Percentiles rank a stretch among this genome's conserved stretches.
Conservation (phyloP, 441 rosid species). For the Populus trichocarpa region DNA sequence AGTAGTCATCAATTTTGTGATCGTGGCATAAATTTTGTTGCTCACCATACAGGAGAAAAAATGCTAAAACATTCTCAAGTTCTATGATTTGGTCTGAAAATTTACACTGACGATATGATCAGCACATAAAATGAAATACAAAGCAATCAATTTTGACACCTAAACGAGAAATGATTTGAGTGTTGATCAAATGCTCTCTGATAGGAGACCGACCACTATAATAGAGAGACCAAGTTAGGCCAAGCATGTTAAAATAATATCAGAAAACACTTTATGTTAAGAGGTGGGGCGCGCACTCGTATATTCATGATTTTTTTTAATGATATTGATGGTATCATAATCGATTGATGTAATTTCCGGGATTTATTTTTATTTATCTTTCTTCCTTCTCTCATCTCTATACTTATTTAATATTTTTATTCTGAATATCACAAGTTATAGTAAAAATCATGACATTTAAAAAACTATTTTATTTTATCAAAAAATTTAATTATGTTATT, state of each 20-base stretch:
- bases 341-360: too few relatives aligned
- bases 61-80: slow-evolving; percentile 4
- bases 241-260: slow-evolving; percentile 11
- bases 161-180: not conserved
- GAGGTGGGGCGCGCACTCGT: not conserved
- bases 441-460: not conserved
- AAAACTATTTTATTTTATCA: not conserved
- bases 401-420: too few relatives aligned
- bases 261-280: slow-evolving; percentile 2
- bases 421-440: too few relatives aligned
- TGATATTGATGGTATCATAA: not conserved
- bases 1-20: not conserved
- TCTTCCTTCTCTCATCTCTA: too few relatives aligned
- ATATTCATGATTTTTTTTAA: not conserved
- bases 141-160: not conserved
- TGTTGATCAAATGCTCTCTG: slow-evolving; percentile 6
- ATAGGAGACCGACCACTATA: slow-evolving; percentile 20
- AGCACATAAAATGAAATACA: not conserved
- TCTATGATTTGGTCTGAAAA: slow-evolving; percentile 23
- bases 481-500: not conserved
- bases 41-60: slow-evolving; percentile 13
- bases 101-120: not conserved
- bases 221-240: slow-evolving; percentile 16
- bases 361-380: too few relatives aligned
- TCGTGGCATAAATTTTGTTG: slow-evolving; percentile 17